Evolutionary conservation across 164 flowering plant species (phyloP).

Genomic region (Berberis vulgaris): DNA sequence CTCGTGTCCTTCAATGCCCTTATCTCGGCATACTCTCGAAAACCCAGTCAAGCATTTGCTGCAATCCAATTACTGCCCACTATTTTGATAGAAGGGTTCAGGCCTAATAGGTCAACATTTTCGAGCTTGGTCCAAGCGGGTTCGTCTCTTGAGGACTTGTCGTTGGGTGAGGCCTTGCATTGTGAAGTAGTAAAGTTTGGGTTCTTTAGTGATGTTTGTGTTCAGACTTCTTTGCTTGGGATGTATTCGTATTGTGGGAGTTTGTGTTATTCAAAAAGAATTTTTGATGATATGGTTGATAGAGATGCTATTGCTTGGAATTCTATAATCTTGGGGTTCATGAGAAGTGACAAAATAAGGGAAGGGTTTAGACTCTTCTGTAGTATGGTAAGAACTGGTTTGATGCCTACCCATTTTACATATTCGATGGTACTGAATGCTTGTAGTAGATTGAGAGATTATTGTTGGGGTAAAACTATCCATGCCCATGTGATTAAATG

Average conservation of each 20-base stretch:
- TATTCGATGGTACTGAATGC: slow-evolving; percentile 64
- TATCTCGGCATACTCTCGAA: slow-evolving; percentile 54
- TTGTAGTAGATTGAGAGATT: slow-evolving; percentile 36
- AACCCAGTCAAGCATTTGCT: slow-evolving; percentile 15
- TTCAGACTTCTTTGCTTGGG: slow-evolving; percentile 66
- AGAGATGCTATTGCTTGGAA: slow-evolving; percentile 75
- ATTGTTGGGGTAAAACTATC: slow-evolving; percentile 31
- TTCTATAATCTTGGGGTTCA: slow-evolving; percentile 41
- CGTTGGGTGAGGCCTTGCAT: slow-evolving; percentile 43
- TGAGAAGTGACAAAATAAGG: slow-evolving; percentile 37
- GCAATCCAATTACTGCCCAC: slow-evolving; percentile 27
- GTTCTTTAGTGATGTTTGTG: slow-evolving; percentile 29
- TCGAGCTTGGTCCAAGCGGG: slow-evolving; percentile 38
- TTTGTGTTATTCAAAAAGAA: slow-evolving; percentile 36
- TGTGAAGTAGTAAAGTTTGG: slow-evolving; percentile 46
- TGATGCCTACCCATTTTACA: slow-evolving; percentile 48
- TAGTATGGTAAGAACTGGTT: slow-evolving; percentile 38
- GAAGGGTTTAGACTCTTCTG: slow-evolving; percentile 36
- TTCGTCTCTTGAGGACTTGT: slow-evolving; percentile 23
- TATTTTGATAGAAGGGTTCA: slow-evolving; percentile 29
- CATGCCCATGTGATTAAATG: slow-evolving; percentile 55
- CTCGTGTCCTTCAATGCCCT: slow-evolving; percentile 69
- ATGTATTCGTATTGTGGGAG: slow-evolving; percentile 62
- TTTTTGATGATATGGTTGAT: slow-evolving; percentile 27
- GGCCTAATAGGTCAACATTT: slow-evolving; percentile 45